phyloP scores from a whole-genome alignment of 768 basidiomycete genomes.

The Lentinula sp. region DNA sequence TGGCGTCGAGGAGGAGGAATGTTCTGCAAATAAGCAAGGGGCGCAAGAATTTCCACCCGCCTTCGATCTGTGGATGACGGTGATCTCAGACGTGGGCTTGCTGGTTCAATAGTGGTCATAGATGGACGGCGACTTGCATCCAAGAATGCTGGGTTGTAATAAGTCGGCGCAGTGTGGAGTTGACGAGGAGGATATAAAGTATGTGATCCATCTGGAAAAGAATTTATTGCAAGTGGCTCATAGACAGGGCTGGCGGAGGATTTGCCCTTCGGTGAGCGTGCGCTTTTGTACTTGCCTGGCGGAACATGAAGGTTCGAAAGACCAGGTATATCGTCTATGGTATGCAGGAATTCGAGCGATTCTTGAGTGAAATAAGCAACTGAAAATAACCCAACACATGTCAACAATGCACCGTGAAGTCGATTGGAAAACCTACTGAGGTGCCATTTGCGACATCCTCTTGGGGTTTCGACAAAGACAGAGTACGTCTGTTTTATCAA shows the following conservation, averaged over 20 bases:
- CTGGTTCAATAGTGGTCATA: neutral
- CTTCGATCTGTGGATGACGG: too few species aligned
- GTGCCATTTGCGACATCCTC: constrained; percentile 77
- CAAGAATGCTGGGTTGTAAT: neutral
- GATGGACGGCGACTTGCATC: neutral
- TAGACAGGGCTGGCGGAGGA: constrained; percentile 13
- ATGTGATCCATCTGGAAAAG: constrained; percentile 9
- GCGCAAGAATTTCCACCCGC: constrained; percentile 35
- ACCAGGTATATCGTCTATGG: constrained; percentile 53
- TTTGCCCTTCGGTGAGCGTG: constrained; percentile 42
- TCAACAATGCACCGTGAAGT: constrained; percentile 5
- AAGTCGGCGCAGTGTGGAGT: constrained; percentile 6
- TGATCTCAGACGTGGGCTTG: neutral
- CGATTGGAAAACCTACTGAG: constrained; percentile 45
- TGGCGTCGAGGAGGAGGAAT: constrained; percentile 59
- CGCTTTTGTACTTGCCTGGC: constrained; percentile 56
- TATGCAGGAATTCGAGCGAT: constrained; percentile 47
- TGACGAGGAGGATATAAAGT: constrained; percentile 24
- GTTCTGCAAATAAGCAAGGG: constrained; percentile 56
- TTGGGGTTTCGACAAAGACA: constrained; percentile 60
- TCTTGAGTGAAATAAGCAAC: constrained; percentile 77
- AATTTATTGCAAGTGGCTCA: constrained; percentile 14
- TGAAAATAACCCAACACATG: constrained; percentile 18
- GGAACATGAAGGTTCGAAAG: constrained; percentile 53
- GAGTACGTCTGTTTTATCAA: constrained; percentile 81